Evolutionary conservation across 345 rosid genomes (phyloP), one percentile per base, ranked within the genome.

Genomic region (Brassica juncea): DNA sequence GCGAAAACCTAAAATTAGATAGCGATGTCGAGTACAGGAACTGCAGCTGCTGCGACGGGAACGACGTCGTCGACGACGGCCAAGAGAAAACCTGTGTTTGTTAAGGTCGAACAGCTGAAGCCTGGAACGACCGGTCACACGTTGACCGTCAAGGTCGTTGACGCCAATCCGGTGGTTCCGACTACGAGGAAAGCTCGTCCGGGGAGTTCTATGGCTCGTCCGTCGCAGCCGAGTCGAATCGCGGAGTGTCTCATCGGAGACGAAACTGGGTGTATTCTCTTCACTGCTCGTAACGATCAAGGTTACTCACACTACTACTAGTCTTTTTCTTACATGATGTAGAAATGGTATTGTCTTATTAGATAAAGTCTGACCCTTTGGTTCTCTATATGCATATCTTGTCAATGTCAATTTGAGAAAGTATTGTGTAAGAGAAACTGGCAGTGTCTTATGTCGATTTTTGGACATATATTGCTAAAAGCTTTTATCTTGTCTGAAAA

Each of bases 251-350:
- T 92, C 23, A 84, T 92, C 49, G 95, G 97, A 11, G 97, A 92
- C 34, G 91, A 89, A 39, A 89, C 95, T 8, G 97, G 86, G 30
- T 72, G 85, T 75, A 90, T 92, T 74, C 79, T 87, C 78, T 92
- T 92, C 92, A 92, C 97, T n/a, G 97, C 97, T 34, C 92, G 97
- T 28, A 89, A 90, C 76, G 95, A 90, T 3, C 95, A 92, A 88
- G 97, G 97, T 90, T 5, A 81, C 8, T 63, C 11, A 11, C 16
- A 11, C 3, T 70, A 31, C 10, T 19, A 19, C 3, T 47, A 12
- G 55, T 32, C 14, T 44, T 23, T 68, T 31, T 19, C 2, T 59
- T 37, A 19, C 12, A 49, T 42, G 64, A 60, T 61, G 12, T 52
- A 23, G 34, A 73, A 27, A 66, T 10, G 47, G 70, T 32, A 1